Base-by-base conservation (phyloP, 352 stramenopile genomes). In the Peronospora destructor region DNA sequence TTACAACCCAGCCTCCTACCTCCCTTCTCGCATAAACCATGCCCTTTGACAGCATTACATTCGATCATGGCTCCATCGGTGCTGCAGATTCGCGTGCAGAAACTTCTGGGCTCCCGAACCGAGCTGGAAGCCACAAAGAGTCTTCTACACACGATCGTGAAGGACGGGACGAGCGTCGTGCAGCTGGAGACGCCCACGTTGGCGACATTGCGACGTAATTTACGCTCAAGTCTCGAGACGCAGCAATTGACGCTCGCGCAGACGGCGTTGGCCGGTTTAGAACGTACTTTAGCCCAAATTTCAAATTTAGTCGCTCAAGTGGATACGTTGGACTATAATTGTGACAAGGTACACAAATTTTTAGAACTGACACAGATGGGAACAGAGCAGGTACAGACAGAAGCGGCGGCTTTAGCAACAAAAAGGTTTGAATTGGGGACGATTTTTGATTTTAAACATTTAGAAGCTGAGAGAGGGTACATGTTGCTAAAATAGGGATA, bases 101-200 rank as follows among this genome's bases (percentile, higher is more conserved):
- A 84, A 54, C 70, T 87, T 17, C 56, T 87, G 52, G 49, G 58
- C 52, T 87, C 76, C 17, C 73, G 70, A 25, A 42, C 68, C 1
- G 76, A 87, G 63, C 55, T 85, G 42, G 69, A 85, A 58, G 67
- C 76, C 45, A 78, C 76, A 4, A 79, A 78, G 38, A 63, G 64
- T 19, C 65, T 87, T 14, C 55, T 87, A 9, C 57, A 58, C 40
- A 84, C 71, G n/a, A 41, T 87, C 13, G 69, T 83, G 40, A 45
- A 59, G 26, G 65, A 57, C 40, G 50, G 68, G 0, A 13, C 40
- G 9, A 44, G 36, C 55, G 17, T 47, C 56, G 58, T 76, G 25
- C 38, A 59, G n/a, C 35, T 73, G 36, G 59, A 69, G 21, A 44
- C 55, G 52, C 46, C 49, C 9, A 74, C 68, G 11, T 46, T 86